Evolutionary conservation across 352 stramenopile genomes (phyloP).

Genomic region (Pythium apleroticum): DNA sequence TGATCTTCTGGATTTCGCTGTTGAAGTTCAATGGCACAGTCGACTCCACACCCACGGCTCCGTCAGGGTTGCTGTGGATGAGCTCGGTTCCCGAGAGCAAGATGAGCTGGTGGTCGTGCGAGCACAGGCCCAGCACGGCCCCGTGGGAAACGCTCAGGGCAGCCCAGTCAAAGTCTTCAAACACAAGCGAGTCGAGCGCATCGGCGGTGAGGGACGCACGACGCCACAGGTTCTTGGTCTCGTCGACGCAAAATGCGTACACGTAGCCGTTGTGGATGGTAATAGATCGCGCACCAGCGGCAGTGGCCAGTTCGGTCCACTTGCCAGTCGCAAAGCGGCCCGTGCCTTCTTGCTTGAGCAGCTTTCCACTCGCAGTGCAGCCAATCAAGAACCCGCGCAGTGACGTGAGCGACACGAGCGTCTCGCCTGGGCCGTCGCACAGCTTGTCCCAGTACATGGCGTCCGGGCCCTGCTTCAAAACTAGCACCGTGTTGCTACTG

Average conservation of each 20-base stretch:
- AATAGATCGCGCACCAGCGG: slow-evolving; percentile 46
- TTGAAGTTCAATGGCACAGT: slow-evolving; percentile 31
- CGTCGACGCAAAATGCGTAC: slow-evolving; percentile 44
- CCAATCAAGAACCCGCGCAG: slow-evolving; percentile 63
- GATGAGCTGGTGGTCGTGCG: slow-evolving; percentile 75
- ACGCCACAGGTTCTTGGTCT: slow-evolving; percentile 37
- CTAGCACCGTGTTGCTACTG: slow-evolving; percentile 51
- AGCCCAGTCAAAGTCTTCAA: slow-evolving; percentile 51
- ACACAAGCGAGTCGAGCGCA: slow-evolving; percentile 51
- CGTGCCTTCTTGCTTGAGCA: slow-evolving; percentile 67
- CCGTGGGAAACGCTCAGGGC: slow-evolving; percentile 21
- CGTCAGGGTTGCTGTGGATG: slow-evolving; percentile 37
- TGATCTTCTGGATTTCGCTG: slow-evolving; percentile 30
- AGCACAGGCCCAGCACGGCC: slow-evolving; percentile 55
- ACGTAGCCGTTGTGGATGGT: slow-evolving; percentile 73
- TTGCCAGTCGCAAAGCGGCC: slow-evolving; percentile 58
- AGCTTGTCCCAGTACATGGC: slow-evolving; percentile 50
- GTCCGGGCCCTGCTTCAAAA: slow-evolving; percentile 41
- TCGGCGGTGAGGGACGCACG: slow-evolving; percentile 47
- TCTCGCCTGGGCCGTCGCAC: slow-evolving; percentile 40
- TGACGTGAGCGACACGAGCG: slow-evolving; percentile 63
- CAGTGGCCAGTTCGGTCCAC: slow-evolving; percentile 56
- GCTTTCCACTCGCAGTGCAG: slow-evolving; percentile 55
- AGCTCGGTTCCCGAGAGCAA: slow-evolving; percentile 48
- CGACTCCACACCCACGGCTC: slow-evolving; percentile 36